Conservation (phyloP, 2,329 filamentous ascomycete species). For the Cladosporium sp. region DNA sequence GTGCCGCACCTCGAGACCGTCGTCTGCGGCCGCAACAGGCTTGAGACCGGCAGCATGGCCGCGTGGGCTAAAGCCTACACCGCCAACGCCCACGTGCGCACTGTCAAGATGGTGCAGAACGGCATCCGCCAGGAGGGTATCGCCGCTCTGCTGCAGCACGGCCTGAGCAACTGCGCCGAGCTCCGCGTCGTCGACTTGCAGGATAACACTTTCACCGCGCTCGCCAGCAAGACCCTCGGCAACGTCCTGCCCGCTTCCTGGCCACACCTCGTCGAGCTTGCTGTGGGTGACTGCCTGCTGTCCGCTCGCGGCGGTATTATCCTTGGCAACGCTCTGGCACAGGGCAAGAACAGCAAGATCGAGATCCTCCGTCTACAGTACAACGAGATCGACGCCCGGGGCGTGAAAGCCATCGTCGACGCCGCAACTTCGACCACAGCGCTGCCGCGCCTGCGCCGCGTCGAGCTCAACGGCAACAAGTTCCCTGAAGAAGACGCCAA, state of each 20-base stretch:
- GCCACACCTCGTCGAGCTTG: conserved; percentile 76
- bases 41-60: conserved; percentile 94
- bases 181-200: conserved; percentile 85
- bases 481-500: conserved; percentile 82
- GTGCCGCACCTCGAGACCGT: conserved; percentile 91
- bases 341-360: conserved; percentile 75
- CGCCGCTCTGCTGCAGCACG: conserved; percentile 73
- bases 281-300: conserved; percentile 84
- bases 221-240: conserved; percentile 76
- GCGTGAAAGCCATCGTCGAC: conserved; percentile 68
- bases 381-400: conserved; percentile 85
- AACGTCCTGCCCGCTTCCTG: conserved; percentile 69
- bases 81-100: conserved; percentile 75
- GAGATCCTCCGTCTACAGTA: conserved; percentile 83
- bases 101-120: conserved; percentile 97
- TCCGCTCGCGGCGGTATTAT: conserved; percentile 73
- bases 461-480: conserved; percentile 96
- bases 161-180: conserved; percentile 67
- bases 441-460: conserved; percentile 75
- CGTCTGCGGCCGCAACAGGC: conserved; percentile 90
- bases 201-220: conserved; percentile 92
- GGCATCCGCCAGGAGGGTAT: conserved; percentile 95
- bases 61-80: conserved; percentile 89
- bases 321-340: conserved; percentile 70
- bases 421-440: conserved; percentile 60